Conservation (phyloP, 148 eudicot species). For the Cornus controversa region DNA sequence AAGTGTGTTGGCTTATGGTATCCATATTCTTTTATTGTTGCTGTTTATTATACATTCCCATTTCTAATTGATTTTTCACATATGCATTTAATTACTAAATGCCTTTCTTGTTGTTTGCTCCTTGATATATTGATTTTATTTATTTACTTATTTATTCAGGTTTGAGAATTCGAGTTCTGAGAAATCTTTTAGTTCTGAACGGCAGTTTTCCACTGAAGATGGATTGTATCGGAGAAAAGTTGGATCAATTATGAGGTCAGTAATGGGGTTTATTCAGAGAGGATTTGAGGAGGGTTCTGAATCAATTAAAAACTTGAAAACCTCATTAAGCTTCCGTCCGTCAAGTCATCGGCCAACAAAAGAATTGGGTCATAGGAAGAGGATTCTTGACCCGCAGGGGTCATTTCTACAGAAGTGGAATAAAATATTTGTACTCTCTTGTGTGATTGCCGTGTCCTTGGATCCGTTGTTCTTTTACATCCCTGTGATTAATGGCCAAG, state of each 20-base stretch:
- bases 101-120: not conserved
- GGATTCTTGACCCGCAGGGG: conserved; percentile 65
- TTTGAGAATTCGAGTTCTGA: conserved; percentile 32
- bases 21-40: not conserved
- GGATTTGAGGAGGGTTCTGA: conserved; percentile 30
- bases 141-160: conserved; percentile 18
- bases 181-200: conserved; percentile 4
- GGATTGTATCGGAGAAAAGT: conserved; percentile 1
- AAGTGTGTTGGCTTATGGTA: not conserved
- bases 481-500: conserved; percentile 40
- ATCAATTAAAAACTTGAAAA: conserved; percentile 33
- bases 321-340: conserved; percentile 22
- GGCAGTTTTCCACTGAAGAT: conserved; percentile 12
- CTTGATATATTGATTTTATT: not conserved
- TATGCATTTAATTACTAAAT: not conserved
- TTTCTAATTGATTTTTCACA: not conserved
- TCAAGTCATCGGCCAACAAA: conserved; percentile 22
- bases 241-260: conserved; percentile 2
- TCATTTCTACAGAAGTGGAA: conserved; percentile 66
- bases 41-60: not conserved
- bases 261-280: conserved; percentile 4
- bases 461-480: conserved; percentile 74
- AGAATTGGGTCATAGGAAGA: conserved; percentile 17
- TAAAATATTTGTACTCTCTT: conserved; percentile 51
- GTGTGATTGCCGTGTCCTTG: conserved; percentile 60